Evolutionary conservation across 257 asterid species (phyloP), one percentile per base, ranked within the genome.

Genomic region (Solanum medicagineum): DNA sequence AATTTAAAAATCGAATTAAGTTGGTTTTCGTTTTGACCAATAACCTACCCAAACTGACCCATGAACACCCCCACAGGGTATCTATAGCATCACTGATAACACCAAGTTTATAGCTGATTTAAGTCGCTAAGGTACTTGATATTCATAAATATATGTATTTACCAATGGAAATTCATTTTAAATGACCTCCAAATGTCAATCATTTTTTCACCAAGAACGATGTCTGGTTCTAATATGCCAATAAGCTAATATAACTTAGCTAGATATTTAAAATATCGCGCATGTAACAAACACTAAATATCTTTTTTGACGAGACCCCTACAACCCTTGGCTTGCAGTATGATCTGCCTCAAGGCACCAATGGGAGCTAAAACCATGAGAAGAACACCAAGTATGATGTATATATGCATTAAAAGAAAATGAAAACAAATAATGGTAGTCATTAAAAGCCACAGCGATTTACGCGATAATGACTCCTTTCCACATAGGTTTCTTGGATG

Each of bases 401-500:
- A 93, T 3, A 83, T 81, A 93, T 93, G 91, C n/a, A 70, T 62
- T 10, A 74, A 40, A 65, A 15, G 2, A 68, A 17, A 1, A 26
- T 12, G 13, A 20, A 51, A 26, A 11, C 15, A 44, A 11, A 3
- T 0, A 11, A 17, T 29, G 15, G 8, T 91, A 92, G 13, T 93
- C 95, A 4, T 87, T 4, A 10, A 90, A 70, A 7, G 92, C 94
- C 20, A 91, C 93, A 0, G 87, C 73, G 0, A 87, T 79, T 20
- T 92, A 92, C 12, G 93, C 95, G 3, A 90, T 10, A 1, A 86
- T 2, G 3, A 87, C 91, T 2, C 93, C 95, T 84, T 57, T 89
- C 95, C 90, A 86, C 94, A 90, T 92, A 3, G 92, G 89, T 63
- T 85, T 89, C 81, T 91, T 92, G 10, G 95, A 89, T 40, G 93